Base-by-base conservation (phyloP, 1,284 basidiomycete genomes). In the Fomitopsis pinicola region DNA sequence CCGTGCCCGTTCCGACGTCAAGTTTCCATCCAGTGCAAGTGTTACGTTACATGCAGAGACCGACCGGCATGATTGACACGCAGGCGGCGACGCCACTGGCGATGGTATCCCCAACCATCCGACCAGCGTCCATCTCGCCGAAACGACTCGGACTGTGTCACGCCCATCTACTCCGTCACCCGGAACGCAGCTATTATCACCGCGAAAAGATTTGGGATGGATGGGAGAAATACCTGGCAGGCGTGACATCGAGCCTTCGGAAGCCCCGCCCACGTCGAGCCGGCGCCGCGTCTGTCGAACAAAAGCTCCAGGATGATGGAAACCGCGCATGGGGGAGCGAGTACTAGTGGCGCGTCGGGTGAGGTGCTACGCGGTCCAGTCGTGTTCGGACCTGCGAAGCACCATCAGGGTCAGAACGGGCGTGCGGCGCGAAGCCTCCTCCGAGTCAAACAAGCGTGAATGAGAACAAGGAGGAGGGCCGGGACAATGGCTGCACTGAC, bases 11-110 rank as follows among this genome's bases (percentile, higher is more conserved):
- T 15, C 28, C 57, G 22, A 58, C 45, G 5, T 36, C 26, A 22
- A 54, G 8, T 36, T 45, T 57, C 26, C 57, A 44, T 10, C 54
- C 55, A 15, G 63, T 48, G 44, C 61, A 61, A 56, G 35, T 36
- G 35, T 36, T 10, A 15, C 38, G 7, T 15, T n/a, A n/a, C n/a
- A n/a, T n/a, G n/a, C n/a, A n/a, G n/a, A n/a, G n/a, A n/a, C n/a
- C 38, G 9, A 6, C 38, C 12, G 12, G 38, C 14, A 14, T 40
- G 38, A 40, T 40, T 8, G 38, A 15, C 38, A 40, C 12, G n/a
- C n/a, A n/a, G 12, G 38, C 2, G 38, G 38, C 38, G 38, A 10
- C 12, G 14, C 38, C 14, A 15, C 17, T 45, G 42, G n/a, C 15
- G n/a, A 45, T 45, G n/a, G 9, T 22, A 45, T 22, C n/a, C 42